These are phyloP conservation scores for Malassezia yamatoensis DNA, from an alignment of 1,284 basidiomycete species.

Conservation along the genomic window DNA sequence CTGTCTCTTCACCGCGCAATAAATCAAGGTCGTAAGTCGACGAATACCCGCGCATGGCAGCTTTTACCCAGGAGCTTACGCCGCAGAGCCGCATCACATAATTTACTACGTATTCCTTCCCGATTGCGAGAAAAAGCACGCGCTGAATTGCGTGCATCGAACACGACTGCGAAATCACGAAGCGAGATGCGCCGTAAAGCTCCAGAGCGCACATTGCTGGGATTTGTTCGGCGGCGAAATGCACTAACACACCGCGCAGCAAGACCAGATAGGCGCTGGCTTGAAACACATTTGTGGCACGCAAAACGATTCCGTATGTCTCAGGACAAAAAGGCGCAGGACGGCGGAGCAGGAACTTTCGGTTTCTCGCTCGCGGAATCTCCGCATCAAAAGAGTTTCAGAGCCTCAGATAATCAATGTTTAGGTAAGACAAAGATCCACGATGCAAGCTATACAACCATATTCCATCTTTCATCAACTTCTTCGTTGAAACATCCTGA, in stretches of 20 bases:
- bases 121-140: constrained; percentile 35
- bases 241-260: constrained; percentile 25
- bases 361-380: constrained; percentile 39
- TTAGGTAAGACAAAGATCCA: constrained; percentile 23
- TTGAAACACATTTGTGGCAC: constrained; percentile 48
- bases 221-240: constrained; percentile 23
- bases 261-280: constrained; percentile 27
- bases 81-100: constrained; percentile 42
- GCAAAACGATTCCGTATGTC: constrained; percentile 46
- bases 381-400: constrained; percentile 38
- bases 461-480: constrained; percentile 21
- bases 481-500: neutral
- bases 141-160: constrained; percentile 38
- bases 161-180: constrained; percentile 28
- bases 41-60: constrained; percentile 43
- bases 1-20: constrained; percentile 17
- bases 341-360: constrained; percentile 22
- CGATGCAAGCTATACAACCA: constrained; percentile 34
- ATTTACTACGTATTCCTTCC: constrained; percentile 37
- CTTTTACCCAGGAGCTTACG: constrained; percentile 40
- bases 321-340: constrained; percentile 25
- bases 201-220: constrained; percentile 22
- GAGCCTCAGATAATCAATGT: constrained; percentile 29
- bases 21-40: constrained; percentile 15
- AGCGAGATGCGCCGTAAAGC: constrained; percentile 27